Evolutionary conservation across 139 green algal genomes (phyloP).

Genomic region (Volvox reticuliferus): DNA sequence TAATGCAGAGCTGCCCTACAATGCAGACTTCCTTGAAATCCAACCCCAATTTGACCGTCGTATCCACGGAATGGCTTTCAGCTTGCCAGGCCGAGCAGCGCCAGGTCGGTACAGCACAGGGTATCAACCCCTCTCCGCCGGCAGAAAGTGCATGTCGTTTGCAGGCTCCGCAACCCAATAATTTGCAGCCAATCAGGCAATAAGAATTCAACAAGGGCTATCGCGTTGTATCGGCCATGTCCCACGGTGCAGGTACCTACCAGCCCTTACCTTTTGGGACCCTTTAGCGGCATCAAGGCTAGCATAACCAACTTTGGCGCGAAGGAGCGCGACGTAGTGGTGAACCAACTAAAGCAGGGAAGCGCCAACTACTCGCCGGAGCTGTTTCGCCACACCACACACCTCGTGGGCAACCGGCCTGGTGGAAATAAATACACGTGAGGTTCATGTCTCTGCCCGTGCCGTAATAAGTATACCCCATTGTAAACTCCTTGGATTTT

Average conservation of each 20-base stretch:
- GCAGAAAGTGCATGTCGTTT: background rate
- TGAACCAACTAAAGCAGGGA: background rate
- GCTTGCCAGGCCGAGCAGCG: background rate
- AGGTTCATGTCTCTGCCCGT: background rate
- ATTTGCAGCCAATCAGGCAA: too few relatives aligned
- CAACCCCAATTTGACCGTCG: background rate
- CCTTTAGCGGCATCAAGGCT: constrained; percentile 6
- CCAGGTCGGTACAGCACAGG: background rate
- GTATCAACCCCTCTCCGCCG: background rate
- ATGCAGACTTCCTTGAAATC: background rate
- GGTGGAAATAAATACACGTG: constrained; percentile 33
- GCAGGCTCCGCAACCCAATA: background rate
- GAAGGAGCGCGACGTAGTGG: constrained; percentile 3
- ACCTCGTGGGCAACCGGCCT: background rate
- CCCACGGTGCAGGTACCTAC: background rate
- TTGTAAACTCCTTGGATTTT: background rate
- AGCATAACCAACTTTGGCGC: constrained; percentile 41
- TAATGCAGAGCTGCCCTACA: background rate
- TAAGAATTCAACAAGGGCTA: too few relatives aligned
- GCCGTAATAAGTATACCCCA: background rate
- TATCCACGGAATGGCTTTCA: background rate
- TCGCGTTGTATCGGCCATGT: too few relatives aligned
- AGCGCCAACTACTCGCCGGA: background rate
- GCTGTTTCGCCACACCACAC: constrained; percentile 10
- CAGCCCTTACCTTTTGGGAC: background rate